Conservation (phyloP, 1,284 basidiomycete species). For the Fomitopsis pinicola region DNA sequence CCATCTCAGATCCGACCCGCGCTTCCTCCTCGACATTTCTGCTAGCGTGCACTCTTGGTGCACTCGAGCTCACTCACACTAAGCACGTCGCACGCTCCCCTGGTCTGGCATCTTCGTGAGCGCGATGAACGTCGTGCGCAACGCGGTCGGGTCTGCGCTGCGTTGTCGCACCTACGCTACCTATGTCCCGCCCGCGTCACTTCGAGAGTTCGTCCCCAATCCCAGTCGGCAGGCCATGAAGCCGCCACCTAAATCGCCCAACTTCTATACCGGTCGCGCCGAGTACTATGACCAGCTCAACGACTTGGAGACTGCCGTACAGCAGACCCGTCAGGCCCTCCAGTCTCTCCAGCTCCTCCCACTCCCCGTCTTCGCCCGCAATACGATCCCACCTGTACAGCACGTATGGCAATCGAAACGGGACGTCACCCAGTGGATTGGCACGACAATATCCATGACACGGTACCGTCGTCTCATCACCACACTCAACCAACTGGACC, state of each 20-base stretch:
- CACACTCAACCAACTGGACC: constrained; percentile 70
- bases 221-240: constrained; percentile 21
- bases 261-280: constrained; percentile 87
- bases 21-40: not conserved
- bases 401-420: constrained; percentile 67
- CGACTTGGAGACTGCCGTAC: constrained; percentile 64
- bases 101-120: constrained; percentile 4
- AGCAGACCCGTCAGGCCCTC: constrained; percentile 55
- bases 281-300: constrained; percentile 74
- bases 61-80: not conserved
- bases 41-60: not conserved
- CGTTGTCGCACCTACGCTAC: constrained; percentile 18
- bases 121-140: constrained; percentile 17
- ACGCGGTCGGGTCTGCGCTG: constrained; percentile 10
- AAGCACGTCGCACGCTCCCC: constrained; percentile 1
- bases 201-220: constrained; percentile 19
- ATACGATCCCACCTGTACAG: constrained; percentile 52
- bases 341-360: constrained; percentile 71
- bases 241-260: constrained; percentile 51
- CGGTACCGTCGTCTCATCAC: constrained; percentile 69
- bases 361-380: constrained; percentile 67
- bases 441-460: constrained; percentile 61
- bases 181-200: constrained; percentile 32
- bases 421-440: constrained; percentile 56
- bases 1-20: not conserved